Evolutionary conservation across 495 filamentous ascomycete genomes (phyloP), one percentile per base, ranked within the genome.

Genomic region (Antarctomyces pellizariae): DNA sequence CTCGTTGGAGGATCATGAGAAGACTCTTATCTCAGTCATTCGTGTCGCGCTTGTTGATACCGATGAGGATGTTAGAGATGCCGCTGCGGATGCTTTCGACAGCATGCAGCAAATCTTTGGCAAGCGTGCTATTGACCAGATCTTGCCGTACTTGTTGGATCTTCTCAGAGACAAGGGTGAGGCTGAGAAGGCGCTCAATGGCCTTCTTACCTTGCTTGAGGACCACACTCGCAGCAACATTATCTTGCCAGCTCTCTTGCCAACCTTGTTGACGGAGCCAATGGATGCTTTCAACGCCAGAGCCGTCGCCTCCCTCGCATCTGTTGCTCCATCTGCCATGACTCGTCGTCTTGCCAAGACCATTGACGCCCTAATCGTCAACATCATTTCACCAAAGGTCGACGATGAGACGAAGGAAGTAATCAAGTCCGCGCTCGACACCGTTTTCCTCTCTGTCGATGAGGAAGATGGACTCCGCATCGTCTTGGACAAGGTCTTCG

Each of bases 81-180:
- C 89, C 26, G 86, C 86, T 13, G 86, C 86, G 16, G 89, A 97
- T 45, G 86, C 86, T 1, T 97, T 95, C 40, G 86, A 97, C 42
- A 73, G 82, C 14, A 45, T 97, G 36, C 86, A 97, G 45, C 74
- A 79, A 39, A 75, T 89, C 25, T 55, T 95, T 44, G 86, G 86
- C 50, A 95, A 92, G 60, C 73, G 60, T 37, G 79, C 76, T 25
- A 69, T 97, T 16, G 82, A 95, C 43, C 83, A 95, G 45, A 83
- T 97, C 21, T 57, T 97, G 24, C 89, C 89, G 24, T 68, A 82
- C 49, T 71, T 97, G 17, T 67, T 97, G 36, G 82, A 66, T 37
- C 61, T 97, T 20, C 59, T 97, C 26, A 65, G 82, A 29, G 69
- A 67, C 21, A 75, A 91, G 36, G 68, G 77, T 2, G 68, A 86